phyloP scores from a whole-genome alignment of 2,329 filamentous ascomycete species.

The Escovopsis weberi region DNA sequence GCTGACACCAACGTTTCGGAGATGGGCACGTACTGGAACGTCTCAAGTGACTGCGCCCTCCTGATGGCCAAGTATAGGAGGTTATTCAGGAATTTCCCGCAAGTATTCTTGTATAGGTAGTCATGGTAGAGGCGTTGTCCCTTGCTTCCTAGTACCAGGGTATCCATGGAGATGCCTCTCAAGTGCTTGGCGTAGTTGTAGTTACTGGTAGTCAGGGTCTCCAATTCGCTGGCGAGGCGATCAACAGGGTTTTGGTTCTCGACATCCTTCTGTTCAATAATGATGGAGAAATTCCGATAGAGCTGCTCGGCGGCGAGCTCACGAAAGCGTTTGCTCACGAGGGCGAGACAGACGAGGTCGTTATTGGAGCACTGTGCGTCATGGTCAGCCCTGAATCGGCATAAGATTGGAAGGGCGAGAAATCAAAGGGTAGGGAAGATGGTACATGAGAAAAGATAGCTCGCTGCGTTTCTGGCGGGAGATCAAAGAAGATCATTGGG shows the following conservation, averaged over 20 bases:
- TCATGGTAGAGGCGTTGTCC: slow-evolving; percentile 38
- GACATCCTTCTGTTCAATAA: slow-evolving; percentile 45
- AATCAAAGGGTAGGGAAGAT: background rate
- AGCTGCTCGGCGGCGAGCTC: slow-evolving; percentile 42
- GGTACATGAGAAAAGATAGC: slow-evolving; percentile 33
- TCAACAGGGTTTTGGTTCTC: slow-evolving; percentile 39
- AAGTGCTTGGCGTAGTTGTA: slow-evolving; percentile 48
- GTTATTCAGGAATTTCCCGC: slow-evolving; percentile 50
- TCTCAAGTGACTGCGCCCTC: slow-evolving; percentile 39
- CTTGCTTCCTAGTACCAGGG: slow-evolving; percentile 34
- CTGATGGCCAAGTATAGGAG: slow-evolving; percentile 41
- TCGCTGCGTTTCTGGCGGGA: slow-evolving; percentile 33
- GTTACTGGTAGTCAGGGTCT: slow-evolving; percentile 48
- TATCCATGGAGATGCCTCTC: slow-evolving; percentile 40
- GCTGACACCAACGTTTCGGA: background rate
- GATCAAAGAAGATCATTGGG: slow-evolving; percentile 22
- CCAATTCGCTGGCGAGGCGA: slow-evolving; percentile 40
- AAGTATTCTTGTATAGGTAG: slow-evolving; percentile 39
- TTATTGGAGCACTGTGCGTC: slow-evolving; percentile 30
- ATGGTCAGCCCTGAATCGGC: slow-evolving; percentile 2
- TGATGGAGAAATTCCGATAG: slow-evolving; percentile 45
- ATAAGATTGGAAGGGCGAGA: background rate
- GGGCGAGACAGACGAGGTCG: slow-evolving; percentile 42
- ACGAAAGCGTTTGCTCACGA: slow-evolving; percentile 43
- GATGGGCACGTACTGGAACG: slow-evolving; percentile 33